Evolutionary conservation across 768 basidiomycete genomes (phyloP).

Genomic region (Hirschioporus abietinus): DNA sequence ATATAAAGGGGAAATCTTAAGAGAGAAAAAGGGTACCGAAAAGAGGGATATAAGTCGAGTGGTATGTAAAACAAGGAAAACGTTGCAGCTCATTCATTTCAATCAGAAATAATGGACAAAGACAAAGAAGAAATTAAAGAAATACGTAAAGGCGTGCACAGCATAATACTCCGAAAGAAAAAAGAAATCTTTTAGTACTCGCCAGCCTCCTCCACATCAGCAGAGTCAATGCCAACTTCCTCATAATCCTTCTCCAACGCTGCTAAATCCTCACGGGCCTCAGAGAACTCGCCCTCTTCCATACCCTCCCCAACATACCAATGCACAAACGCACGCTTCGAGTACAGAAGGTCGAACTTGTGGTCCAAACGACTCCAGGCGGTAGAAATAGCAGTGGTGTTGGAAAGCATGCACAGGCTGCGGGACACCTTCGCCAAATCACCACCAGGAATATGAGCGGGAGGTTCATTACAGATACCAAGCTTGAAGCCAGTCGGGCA

Average conservation of each 20-base stretch:
- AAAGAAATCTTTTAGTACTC: slow-evolving; percentile 40
- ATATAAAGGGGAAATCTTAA: not conserved
- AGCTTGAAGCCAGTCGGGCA: slow-evolving; percentile 98
- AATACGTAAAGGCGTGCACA: not conserved
- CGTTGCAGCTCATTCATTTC: not conserved
- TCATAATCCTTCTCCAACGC: slow-evolving; percentile 96
- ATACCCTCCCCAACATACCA: slow-evolving; percentile 99
- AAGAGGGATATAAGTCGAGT: slow-evolving; percentile 1
- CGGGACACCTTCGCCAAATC: slow-evolving; percentile 93
- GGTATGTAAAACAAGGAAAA: slow-evolving; percentile 1
- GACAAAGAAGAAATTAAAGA: not conserved
- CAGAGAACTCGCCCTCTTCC: slow-evolving; percentile 99
- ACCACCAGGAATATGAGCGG: slow-evolving; percentile 87
- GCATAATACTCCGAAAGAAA: slow-evolving; percentile 1
- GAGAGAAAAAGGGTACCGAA: not conserved
- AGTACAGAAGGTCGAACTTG: slow-evolving; percentile 98
- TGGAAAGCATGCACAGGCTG: slow-evolving; percentile 96
- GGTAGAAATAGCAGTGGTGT: slow-evolving; percentile 89
- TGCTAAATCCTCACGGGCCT: slow-evolving; percentile 96
- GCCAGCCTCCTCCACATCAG: slow-evolving; percentile 61
- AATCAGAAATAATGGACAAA: not conserved
- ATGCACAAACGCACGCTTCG: slow-evolving; percentile 87
- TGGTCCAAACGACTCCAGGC: slow-evolving; percentile 96
- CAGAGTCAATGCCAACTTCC: slow-evolving; percentile 79
- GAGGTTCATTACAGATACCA: slow-evolving; percentile 96